Evolutionary conservation across 2,329 filamentous ascomycete genomes (phyloP).

Genomic region (Raffaelea arxii): DNA sequence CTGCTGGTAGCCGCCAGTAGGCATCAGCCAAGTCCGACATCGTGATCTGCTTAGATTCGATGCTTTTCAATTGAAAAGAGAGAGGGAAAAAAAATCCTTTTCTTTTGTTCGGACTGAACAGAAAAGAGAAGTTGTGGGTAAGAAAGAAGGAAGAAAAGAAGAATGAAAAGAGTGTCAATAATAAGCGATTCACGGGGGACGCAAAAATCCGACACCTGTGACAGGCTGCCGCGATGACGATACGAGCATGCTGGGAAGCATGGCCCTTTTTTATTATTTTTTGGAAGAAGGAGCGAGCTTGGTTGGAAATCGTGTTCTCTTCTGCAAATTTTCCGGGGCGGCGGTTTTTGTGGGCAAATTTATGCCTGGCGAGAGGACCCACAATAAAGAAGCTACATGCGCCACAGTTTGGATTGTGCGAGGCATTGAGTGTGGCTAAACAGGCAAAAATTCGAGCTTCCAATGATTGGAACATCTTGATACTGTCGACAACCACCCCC

Average conservation of each 20-base stretch:
- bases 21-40: constrained; percentile 31
- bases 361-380: neutral
- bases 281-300: neutral
- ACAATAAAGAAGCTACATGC: no score
- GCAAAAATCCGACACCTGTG: constrained; percentile 10
- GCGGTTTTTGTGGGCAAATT: neutral
- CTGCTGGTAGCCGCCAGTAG: constrained; percentile 30
- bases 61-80: neutral
- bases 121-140: neutral
- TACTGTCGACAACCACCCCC: neutral
- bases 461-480: neutral
- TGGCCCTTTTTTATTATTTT: neutral
- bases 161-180: neutral
- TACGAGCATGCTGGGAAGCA: constrained; percentile 11
- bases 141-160: neutral
- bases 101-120: neutral
- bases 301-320: constrained; percentile 7
- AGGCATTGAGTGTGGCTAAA: no score
- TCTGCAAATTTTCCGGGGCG: neutral
- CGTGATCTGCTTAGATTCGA: constrained; percentile 5
- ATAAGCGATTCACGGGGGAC: constrained; percentile 12
- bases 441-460: no score
- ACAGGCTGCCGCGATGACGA: constrained; percentile 14
- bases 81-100: neutral
- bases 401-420: no score